A percentile compares a stretch with the other conserved stretches of the same genome.
Evolutionary conservation across 805 yeast genomes (phyloP).

Genomic region (Jamesozyma jinghongensis): DNA sequence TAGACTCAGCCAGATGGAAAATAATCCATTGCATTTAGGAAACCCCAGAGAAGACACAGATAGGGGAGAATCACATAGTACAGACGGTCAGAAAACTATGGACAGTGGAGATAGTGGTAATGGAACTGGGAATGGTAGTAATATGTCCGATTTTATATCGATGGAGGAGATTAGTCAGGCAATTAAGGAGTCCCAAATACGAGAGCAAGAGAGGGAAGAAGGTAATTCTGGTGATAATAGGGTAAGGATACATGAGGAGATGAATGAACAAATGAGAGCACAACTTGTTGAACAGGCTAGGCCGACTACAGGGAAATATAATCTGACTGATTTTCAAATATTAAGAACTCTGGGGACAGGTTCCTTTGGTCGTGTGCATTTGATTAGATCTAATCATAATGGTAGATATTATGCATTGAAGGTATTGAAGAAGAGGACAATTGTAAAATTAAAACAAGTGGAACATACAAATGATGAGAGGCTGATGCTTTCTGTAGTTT

Average conservation of each 20-base stretch:
- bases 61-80: too few species aligned
- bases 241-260: constrained; percentile 1
- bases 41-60: background rate
- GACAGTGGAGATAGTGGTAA: background rate
- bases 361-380: constrained; percentile 89
- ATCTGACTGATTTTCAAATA: constrained; percentile 69
- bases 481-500: constrained; percentile 73
- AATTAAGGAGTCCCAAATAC: constrained; percentile 1
- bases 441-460: constrained; percentile 86
- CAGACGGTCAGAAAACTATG: too few species aligned
- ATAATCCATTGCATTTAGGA: constrained; percentile 1
- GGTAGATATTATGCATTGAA: constrained; percentile 91
- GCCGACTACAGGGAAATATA: constrained; percentile 56
- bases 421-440: constrained; percentile 76
- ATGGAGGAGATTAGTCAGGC: constrained; percentile 3
- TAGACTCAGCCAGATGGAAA: background rate
- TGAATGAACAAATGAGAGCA: constrained; percentile 1
- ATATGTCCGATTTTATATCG: background rate
- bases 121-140: background rate
- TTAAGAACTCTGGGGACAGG: constrained; percentile 91
- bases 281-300: constrained; percentile 9
- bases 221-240: background rate
- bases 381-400: constrained; percentile 80
- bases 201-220: background rate
- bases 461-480: constrained; percentile 96